Conservation (phyloP, 2,329 filamentous ascomycete species). For the Rutstroemia sydowiana region DNA sequence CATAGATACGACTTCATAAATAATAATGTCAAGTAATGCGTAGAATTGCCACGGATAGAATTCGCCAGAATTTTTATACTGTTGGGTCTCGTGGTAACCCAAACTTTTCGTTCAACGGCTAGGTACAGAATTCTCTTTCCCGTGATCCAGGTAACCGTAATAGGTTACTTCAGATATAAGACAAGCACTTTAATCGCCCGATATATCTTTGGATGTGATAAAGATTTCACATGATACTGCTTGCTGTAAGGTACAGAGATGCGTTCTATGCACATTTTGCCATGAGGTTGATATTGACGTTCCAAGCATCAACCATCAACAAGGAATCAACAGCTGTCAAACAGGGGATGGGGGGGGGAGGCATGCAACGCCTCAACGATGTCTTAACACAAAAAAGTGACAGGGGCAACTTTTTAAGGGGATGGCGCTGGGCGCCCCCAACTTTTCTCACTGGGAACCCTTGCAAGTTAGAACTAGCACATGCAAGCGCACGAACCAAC, state of each 20-base stretch:
- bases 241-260: conserved; percentile 15
- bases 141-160: conserved; percentile 11
- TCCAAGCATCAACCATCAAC: conserved; percentile 15
- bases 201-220: background rate
- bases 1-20: no score
- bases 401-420: conserved; percentile 9
- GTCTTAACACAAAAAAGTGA: background rate
- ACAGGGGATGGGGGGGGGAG: conserved; percentile 15
- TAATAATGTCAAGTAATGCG: background rate
- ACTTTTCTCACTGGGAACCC: conserved; percentile 6
- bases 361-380: conserved; percentile 10
- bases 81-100: conserved; percentile 7
- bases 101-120: conserved; percentile 7
- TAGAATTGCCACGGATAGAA: conserved; percentile 1
- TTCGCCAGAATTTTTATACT: conserved; percentile 1
- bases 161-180: background rate
- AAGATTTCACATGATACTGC: conserved; percentile 1
- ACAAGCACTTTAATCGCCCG: conserved; percentile 6
- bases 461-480: conserved; percentile 13
- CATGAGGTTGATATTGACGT: conserved; percentile 22
- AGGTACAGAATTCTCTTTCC: conserved; percentile 4
- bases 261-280: conserved; percentile 4
- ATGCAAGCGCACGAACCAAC: conserved; percentile 13
- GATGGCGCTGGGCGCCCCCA: conserved; percentile 12
- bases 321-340: conserved; percentile 16